phyloP scores from a whole-genome alignment of 495 filamentous ascomycete species.

The Aspergillus indologenus region DNA sequence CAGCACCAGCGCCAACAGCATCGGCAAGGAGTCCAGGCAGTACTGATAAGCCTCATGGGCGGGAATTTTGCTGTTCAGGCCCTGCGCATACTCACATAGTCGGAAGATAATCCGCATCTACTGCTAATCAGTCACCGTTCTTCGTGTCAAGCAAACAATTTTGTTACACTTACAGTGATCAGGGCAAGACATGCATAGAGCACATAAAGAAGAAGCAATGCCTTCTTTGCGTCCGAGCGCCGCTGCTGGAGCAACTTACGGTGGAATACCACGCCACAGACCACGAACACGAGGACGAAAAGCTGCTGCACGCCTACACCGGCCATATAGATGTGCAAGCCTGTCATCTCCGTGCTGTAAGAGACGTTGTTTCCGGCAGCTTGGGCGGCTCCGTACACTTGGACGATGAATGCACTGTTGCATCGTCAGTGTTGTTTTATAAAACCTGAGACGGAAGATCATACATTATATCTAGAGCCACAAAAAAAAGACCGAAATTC shows the following conservation, averaged over 20 bases:
- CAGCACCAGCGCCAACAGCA: conserved; percentile 47
- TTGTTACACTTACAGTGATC: conserved; percentile 44
- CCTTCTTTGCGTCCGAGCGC: conserved; percentile 9
- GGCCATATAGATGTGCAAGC: conserved; percentile 50
- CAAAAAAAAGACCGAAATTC: conserved; percentile 17
- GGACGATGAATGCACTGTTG: conserved; percentile 22
- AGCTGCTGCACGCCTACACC: conserved; percentile 51
- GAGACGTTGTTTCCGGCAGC: conserved; percentile 9
- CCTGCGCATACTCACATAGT: conserved; percentile 52
- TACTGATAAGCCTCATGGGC: conserved; percentile 54
- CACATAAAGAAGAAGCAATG: conserved; percentile 33
- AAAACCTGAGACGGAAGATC: not conserved
- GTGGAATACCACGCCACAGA: conserved; percentile 43
- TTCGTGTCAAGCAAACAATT: not conserved
- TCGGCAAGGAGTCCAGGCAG: conserved; percentile 54
- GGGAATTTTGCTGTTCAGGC: conserved; percentile 22
- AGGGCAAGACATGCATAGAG: conserved; percentile 40
- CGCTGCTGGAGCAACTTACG: conserved; percentile 19
- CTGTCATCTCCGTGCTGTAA: conserved; percentile 26
- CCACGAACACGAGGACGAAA: conserved; percentile 46
- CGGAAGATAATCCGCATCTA: conserved; percentile 55
- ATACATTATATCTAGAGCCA: conserved; percentile 19
- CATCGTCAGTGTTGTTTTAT: not conserved
- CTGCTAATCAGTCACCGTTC: not conserved
- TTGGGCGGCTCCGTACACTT: conserved; percentile 16